Base-by-base conservation (phyloP, 495 filamentous ascomycete genomes). In the Penicillium lividum region DNA sequence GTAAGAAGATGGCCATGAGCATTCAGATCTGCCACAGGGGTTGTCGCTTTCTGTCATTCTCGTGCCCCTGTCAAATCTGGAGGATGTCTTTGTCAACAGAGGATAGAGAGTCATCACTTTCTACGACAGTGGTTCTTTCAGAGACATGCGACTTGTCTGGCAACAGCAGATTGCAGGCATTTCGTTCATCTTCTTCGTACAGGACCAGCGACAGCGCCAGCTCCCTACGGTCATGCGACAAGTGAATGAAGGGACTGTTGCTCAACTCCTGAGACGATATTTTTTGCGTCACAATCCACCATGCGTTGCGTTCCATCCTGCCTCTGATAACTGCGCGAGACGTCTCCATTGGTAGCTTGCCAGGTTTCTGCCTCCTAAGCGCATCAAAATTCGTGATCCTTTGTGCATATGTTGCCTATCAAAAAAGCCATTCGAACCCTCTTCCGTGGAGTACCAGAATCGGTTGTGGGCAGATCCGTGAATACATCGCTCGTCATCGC, bases 391-490 rank as follows among this genome's bases (percentile, higher is more conserved):
- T 40, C 36, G 13, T 15, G 11, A 40, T 40, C 36, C 10, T n/a
- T 6, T n/a, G 10, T 40, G 10, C 13, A 48, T 28, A 30, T 48
- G 22, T 30, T 48, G 22, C 22, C 45, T 7, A 51, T 2, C 30
- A 51, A 38, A 22, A 18, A 51, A 16, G 22, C 36, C 49, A 51
- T 51, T 38, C 15, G 29, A 51, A 36, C 49, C 30, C n/a, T n/a
- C n/a, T n/a, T n/a, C n/a, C n/a, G n/a, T n/a, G n/a, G n/a, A n/a
- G n/a, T n/a, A n/a, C n/a, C n/a, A n/a, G n/a, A n/a, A n/a, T n/a
- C n/a, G n/a, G n/a, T n/a, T n/a, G n/a, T n/a, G n/a, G n/a, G n/a
- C n/a, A n/a, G n/a, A 22, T 22, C 22, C 22, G 22, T 22, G 22
- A 22, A 22, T 22, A 22, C 22, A 22, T 22, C 22, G 22, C 22